Conservation (phyloP, 2,329 filamentous ascomycete genomes). For the Dothideomycetes sp. region DNA sequence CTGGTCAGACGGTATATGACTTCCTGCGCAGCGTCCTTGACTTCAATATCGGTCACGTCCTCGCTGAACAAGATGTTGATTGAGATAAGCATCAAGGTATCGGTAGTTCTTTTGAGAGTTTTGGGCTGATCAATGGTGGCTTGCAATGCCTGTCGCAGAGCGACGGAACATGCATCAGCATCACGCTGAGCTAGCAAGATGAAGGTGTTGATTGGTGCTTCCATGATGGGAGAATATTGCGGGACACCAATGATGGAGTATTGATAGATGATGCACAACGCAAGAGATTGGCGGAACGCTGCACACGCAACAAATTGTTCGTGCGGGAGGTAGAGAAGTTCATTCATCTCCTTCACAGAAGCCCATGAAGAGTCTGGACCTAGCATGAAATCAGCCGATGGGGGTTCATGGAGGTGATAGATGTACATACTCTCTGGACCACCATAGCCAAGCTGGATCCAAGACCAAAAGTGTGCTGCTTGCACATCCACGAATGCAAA, state of each 20-base stretch:
- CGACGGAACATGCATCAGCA: slow-evolving; percentile 9
- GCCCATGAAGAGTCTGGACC: slow-evolving; percentile 3
- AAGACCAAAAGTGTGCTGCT: neutral
- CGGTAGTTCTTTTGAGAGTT: neutral
- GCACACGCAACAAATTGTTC: slow-evolving; percentile 10
- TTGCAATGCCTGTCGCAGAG: slow-evolving; percentile 3
- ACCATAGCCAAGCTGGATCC: no score
- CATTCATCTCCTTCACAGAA: slow-evolving; percentile 1
- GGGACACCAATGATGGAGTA: no score
- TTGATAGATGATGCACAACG: slow-evolving; percentile 3
- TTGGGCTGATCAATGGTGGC: neutral
- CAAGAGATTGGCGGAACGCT: slow-evolving; percentile 7
- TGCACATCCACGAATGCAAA: slow-evolving; percentile 30
- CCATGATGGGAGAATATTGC: no score
- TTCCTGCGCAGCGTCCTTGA: slow-evolving; percentile 11
- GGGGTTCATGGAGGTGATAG: no score
- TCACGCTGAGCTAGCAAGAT: slow-evolving; percentile 1
- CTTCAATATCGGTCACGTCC: slow-evolving; percentile 4
- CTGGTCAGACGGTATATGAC: slow-evolving; percentile 1
- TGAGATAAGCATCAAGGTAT: neutral
- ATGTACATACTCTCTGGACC: no score
- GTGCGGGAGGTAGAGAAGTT: neutral
- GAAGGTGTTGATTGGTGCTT: neutral
- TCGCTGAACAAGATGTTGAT: neutral
- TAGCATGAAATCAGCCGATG: no score